Conservation (phyloP, 441 rosid species). For the Populus hybrid region DNA sequence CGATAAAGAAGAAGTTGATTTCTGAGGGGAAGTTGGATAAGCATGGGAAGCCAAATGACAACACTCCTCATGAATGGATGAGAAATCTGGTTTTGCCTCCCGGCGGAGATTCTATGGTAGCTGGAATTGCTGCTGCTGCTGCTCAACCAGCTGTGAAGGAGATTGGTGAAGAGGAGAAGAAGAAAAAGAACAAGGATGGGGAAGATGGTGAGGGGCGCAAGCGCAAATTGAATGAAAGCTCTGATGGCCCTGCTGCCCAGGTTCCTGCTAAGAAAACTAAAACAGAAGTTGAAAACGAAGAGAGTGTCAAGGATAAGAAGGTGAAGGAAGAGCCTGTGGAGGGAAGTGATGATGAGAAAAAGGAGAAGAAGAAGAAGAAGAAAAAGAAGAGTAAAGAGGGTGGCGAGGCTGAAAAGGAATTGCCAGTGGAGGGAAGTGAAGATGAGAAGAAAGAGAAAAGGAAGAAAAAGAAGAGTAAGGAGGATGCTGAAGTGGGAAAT, state of each 20-base stretch:
- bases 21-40: slow-evolving; percentile 80
- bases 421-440: slow-evolving; percentile 17
- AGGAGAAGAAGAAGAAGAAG: slow-evolving; percentile 43
- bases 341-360: slow-evolving; percentile 25
- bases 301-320: slow-evolving; percentile 19
- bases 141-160: slow-evolving; percentile 24
- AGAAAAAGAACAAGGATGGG: slow-evolving; percentile 35
- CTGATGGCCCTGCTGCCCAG: slow-evolving; percentile 40
- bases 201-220: slow-evolving; percentile 42
- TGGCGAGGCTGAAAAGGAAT: slow-evolving; percentile 9
- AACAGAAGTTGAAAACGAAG: slow-evolving; percentile 20
- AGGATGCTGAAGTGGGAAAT: slow-evolving; percentile 4
- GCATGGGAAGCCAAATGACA: slow-evolving; percentile 80
- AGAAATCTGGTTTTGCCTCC: slow-evolving; percentile 73
- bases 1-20: slow-evolving; percentile 84
- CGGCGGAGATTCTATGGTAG: slow-evolving; percentile 73
- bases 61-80: slow-evolving; percentile 68
- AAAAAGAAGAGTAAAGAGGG: slow-evolving; percentile 42
- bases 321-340: slow-evolving; percentile 18
- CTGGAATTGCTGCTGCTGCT: slow-evolving; percentile 84
- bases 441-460: slow-evolving; percentile 54
- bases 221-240: slow-evolving; percentile 43
- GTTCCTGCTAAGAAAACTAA: slow-evolving; percentile 52
- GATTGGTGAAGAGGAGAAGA: slow-evolving; percentile 32
- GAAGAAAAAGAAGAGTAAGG: slow-evolving; percentile 27